Percentiles rank a stretch among this genome's conserved stretches.
phyloP scores from a whole-genome alignment of 1,284 basidiomycete species.

The Trametes hirsuta region DNA sequence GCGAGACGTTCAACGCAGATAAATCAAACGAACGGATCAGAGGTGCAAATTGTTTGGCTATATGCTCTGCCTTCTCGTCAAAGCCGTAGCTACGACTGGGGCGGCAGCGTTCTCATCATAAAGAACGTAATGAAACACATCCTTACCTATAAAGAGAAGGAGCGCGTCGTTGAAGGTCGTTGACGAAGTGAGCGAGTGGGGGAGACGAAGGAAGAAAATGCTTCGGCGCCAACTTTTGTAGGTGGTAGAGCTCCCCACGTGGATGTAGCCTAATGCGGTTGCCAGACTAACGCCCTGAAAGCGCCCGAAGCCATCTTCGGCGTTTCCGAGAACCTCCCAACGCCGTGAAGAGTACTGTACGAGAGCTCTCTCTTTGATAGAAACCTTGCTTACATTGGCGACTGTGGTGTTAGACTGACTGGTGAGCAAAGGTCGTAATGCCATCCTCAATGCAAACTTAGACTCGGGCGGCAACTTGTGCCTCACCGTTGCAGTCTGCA shows the following conservation, averaged over 20 bases:
- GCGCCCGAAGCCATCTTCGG: background rate
- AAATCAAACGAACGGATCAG: conserved; percentile 21
- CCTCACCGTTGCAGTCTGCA: no score
- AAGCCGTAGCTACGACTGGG: conserved; percentile 38
- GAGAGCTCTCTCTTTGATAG: no score
- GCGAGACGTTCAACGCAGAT: background rate
- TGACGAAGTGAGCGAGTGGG: background rate
- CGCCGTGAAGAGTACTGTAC: no score
- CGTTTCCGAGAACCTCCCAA: no score
- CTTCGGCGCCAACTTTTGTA: background rate
- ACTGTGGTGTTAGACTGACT: no score
- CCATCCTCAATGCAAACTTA: no score
- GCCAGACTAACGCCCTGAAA: background rate
- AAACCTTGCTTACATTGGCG: no score
- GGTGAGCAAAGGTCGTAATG: no score
- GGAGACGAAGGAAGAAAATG: background rate
- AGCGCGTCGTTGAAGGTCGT: no score
- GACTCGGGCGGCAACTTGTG: no score
- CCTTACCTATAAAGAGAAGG: background rate
- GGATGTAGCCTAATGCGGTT: background rate
- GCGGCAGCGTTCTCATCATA: conserved; percentile 39
- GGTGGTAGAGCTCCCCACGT: background rate
- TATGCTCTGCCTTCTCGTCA: conserved; percentile 41
- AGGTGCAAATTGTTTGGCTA: conserved; percentile 39
- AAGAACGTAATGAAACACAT: background rate